Base-by-base conservation (phyloP, 768 basidiomycete genomes). In the Calocybe indica region DNA sequence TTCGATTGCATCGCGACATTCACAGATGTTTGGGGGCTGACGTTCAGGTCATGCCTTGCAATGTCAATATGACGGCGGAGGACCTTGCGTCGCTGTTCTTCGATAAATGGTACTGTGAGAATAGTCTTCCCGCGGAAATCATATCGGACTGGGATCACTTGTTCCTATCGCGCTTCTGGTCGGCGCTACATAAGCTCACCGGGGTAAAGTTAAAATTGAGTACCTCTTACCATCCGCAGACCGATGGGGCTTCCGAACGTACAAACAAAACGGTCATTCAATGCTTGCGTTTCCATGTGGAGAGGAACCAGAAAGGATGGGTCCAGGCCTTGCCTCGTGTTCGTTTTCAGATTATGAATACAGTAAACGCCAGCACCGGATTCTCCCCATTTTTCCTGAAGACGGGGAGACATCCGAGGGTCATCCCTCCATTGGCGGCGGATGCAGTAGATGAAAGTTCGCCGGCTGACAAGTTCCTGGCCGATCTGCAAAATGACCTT, bases 311-410 rank as follows among this genome's bases (percentile, higher is more conserved):
- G 40, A 40, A 35, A 0, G 61, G 55, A 4, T 69, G 64, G 68
- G 56, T 56, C 0, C 3, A 31, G 0, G 48, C 55, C n/a, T n/a
- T n/a, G n/a, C n/a, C n/a, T n/a, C n/a, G n/a, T n/a, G n/a, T n/a
- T n/a, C n/a, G n/a, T n/a, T 68, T 68, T 43, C 42, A 58, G 4
- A 43, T 65, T 3, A 69, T 66, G 58, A 60, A 58, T 7, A 51
- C 58, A 0, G 38, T 52, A 0, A 61, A 65, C 40, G 37, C 52
- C 4, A 50, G 55, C 2, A 61, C 62, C 1, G 53, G 57, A 0
- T 62, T 57, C n/a, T n/a, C n/a, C n/a, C n/a, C n/a, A n/a, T n/a
- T n/a, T n/a, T n/a, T n/a, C n/a, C n/a, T n/a, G n/a, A 22, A 32
- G 10, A 44, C 4, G 29, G 15, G 14, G 5, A 6, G 7, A 5